A percentile compares a stretch with the other conserved stretches of the same genome.
Evolutionary conservation across 257 asterid species (phyloP).

Genomic region (Solanum paucissectum): DNA sequence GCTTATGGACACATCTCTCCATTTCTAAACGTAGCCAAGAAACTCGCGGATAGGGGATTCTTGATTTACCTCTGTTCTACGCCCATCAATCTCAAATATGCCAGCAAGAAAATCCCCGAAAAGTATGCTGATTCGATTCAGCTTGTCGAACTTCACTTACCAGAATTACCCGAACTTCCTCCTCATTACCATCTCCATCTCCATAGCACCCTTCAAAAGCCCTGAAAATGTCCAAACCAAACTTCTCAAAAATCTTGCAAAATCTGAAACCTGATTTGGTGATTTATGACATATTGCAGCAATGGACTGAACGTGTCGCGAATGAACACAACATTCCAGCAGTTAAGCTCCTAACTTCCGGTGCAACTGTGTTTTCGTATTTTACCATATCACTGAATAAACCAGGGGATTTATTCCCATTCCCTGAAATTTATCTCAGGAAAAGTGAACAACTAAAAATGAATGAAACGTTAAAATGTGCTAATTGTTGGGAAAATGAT

Average conservation of each 20-base stretch:
- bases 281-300: slow-evolving; percentile 33
- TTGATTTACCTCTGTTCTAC: slow-evolving; percentile 33
- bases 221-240: slow-evolving; percentile 17
- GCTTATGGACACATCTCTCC: slow-evolving; percentile 4
- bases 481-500: no score
- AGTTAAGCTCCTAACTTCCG: slow-evolving; percentile 26
- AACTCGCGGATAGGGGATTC: slow-evolving; percentile 18
- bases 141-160: slow-evolving; percentile 23
- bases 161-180: slow-evolving; percentile 18
- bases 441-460: slow-evolving; percentile 6
- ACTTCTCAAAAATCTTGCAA: slow-evolving; percentile 8
- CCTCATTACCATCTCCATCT: slow-evolving; percentile 26
- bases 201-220: slow-evolving; percentile 22
- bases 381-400: not conserved
- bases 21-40: slow-evolving; percentile 23
- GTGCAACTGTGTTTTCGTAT: slow-evolving; percentile 21
- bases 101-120: not conserved
- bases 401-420: not conserved
- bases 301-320: slow-evolving; percentile 25
- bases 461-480: not conserved
- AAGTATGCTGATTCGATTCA: slow-evolving; percentile 10
- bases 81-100: slow-evolving; percentile 21
- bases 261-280: slow-evolving; percentile 23
- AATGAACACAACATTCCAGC: slow-evolving; percentile 11
- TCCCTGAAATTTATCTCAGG: not conserved